These are phyloP conservation scores for Colletotrichum spaethianum DNA, from an alignment of 2,329 filamentous ascomycete species.

Conservation along the genomic window DNA sequence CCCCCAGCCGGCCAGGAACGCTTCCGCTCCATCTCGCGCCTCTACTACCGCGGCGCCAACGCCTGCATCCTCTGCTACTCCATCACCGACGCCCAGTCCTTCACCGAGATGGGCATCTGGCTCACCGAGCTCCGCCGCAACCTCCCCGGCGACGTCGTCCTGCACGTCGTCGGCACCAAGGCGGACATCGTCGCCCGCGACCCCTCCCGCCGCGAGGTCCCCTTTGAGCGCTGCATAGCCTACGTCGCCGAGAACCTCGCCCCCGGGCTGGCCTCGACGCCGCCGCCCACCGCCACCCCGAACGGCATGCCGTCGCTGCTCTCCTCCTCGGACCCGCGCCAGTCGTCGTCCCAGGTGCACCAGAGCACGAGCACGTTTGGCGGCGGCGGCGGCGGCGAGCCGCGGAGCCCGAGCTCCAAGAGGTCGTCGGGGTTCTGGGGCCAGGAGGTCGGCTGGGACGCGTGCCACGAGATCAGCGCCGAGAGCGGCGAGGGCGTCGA, in stretches of 20 bases:
- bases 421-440: slow-evolving; percentile 87
- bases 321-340: slow-evolving; percentile 44
- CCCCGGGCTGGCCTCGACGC: slow-evolving; percentile 76
- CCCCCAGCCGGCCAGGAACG: slow-evolving; percentile 86
- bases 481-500: slow-evolving; percentile 96
- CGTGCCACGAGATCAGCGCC: slow-evolving; percentile 95
- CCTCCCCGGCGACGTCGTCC: slow-evolving; percentile 81
- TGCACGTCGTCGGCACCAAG: slow-evolving; percentile 97
- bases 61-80: slow-evolving; percentile 95
- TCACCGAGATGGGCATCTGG: slow-evolving; percentile 94
- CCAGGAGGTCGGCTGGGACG: slow-evolving; percentile 95
- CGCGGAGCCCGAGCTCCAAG: slow-evolving; percentile 74
- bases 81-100: slow-evolving; percentile 88
- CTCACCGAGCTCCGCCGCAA: slow-evolving; percentile 87
- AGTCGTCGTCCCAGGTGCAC: slow-evolving; percentile 35
- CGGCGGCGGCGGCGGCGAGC: slow-evolving; percentile 62
- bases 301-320: slow-evolving; percentile 48
- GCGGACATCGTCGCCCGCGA: slow-evolving; percentile 91
- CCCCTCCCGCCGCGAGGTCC: slow-evolving; percentile 83
- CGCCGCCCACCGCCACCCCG: slow-evolving; percentile 73
- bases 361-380: slow-evolving; percentile 46
- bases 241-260: slow-evolving; percentile 95
- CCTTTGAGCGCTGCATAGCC: slow-evolving; percentile 95
- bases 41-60: slow-evolving; percentile 97
- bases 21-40: slow-evolving; percentile 92